Evolutionary conservation across 768 basidiomycete genomes (phyloP).

Genomic region (Mycena vitilis): DNA sequence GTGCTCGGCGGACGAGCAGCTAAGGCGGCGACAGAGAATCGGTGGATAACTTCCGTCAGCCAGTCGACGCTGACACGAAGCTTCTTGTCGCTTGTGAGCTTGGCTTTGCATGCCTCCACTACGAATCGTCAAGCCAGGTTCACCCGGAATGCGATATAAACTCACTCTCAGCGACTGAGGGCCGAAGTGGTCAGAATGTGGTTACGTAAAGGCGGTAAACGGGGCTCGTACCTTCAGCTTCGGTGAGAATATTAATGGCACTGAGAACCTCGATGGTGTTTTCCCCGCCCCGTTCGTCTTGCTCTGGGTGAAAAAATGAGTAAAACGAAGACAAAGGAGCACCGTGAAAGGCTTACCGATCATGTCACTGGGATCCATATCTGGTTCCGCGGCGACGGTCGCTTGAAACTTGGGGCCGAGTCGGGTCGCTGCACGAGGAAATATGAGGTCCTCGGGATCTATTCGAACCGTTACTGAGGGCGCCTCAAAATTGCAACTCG

Average conservation of each 20-base stretch:
- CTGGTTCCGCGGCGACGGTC: conserved; percentile 61
- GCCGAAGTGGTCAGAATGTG: conserved; percentile 38
- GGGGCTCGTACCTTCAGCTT: conserved; percentile 67
- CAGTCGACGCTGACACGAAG: conserved; percentile 79
- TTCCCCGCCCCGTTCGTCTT: conserved; percentile 77
- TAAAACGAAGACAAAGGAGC: conserved; percentile 2
- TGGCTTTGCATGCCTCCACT: conserved; percentile 77
- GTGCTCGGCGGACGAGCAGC: conserved; percentile 66
- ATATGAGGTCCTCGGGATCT: conserved; percentile 98
- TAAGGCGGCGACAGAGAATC: conserved; percentile 76
- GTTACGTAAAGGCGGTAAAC: conserved; percentile 35
- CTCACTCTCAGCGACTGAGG: conserved; percentile 69
- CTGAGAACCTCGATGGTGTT: conserved; percentile 80
- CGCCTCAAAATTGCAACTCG: no score
- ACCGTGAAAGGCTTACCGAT: conserved; percentile 46
- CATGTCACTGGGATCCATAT: conserved; percentile 45
- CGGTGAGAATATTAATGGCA: conserved; percentile 70
- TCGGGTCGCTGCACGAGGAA: conserved; percentile 93
- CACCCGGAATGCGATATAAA: conserved; percentile 9
- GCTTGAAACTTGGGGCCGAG: conserved; percentile 90
- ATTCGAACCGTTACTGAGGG: conserved; percentile 17
- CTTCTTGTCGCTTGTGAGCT: conserved; percentile 63
- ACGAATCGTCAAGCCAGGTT: conserved; percentile 28
- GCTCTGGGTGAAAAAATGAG: conserved; percentile 50
- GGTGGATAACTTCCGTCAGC: conserved; percentile 80